These are phyloP conservation scores for Linnemannia hyalina DNA, from an alignment of 192 early-diverging fungal genomes.

Conservation along the genomic window DNA sequence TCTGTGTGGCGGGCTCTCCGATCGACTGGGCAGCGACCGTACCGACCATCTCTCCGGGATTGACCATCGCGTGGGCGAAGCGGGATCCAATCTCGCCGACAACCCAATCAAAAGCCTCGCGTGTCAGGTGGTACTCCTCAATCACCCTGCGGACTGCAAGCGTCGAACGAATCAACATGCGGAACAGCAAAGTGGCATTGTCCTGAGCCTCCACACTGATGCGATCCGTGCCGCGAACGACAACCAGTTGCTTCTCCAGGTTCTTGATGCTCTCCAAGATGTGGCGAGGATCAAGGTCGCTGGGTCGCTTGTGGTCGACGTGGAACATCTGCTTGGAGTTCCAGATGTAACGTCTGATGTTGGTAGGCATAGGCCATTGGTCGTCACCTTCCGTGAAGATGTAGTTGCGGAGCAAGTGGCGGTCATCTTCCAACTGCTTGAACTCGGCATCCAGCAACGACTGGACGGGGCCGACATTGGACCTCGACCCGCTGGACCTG, in stretches of 20 bases:
- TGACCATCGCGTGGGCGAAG: conserved; percentile 91
- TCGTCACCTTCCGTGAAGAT: conserved; percentile 84
- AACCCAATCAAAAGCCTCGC: conserved; percentile 94
- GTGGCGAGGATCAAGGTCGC: conserved; percentile 88
- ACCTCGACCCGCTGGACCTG: conserved; percentile 13
- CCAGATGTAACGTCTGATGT: conserved; percentile 88
- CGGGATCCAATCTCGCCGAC: conserved; percentile 93
- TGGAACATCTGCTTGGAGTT: conserved; percentile 94
- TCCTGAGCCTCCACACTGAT: conserved; percentile 89
- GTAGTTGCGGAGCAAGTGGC: conserved; percentile 78
- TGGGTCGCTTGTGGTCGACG: conserved; percentile 82
- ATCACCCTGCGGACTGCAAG: conserved; percentile 89
- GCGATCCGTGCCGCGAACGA: conserved; percentile 90
- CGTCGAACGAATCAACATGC: conserved; percentile 83
- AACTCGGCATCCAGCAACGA: conserved; percentile 84
- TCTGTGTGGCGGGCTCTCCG: conserved; percentile 99
- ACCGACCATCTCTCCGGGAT: conserved; percentile 98
- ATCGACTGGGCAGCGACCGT: conserved; percentile 98
- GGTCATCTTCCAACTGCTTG: conserved; percentile 80
- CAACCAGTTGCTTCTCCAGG: conserved; percentile 78
- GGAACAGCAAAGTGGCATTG: conserved; percentile 95
- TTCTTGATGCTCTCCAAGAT: conserved; percentile 80
- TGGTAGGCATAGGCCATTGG: conserved; percentile 91
- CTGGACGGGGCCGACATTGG: conserved; percentile 27
- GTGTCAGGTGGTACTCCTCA: conserved; percentile 89